These are phyloP conservation scores for Trichocladium antarcticum DNA, from an alignment of 495 filamentous ascomycete genomes.

Conservation along the genomic window DNA sequence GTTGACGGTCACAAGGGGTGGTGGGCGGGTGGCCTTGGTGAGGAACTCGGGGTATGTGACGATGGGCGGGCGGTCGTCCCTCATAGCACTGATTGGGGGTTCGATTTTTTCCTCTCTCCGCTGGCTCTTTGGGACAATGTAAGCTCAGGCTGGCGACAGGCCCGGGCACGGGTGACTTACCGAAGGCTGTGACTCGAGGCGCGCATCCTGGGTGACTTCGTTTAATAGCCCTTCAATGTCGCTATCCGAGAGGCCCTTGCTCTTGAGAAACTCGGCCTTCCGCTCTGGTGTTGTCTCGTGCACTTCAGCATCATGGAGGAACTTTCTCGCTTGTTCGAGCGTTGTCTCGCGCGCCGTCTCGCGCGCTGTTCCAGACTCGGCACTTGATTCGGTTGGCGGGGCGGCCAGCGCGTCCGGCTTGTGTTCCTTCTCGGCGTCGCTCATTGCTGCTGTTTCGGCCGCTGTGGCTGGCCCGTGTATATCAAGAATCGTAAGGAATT, in stretches of 20 bases:
- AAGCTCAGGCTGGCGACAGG: background rate
- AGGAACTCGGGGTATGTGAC: slow-evolving; percentile 97
- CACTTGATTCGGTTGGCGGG: background rate
- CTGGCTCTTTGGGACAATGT: slow-evolving; percentile 12
- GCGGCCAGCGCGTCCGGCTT: slow-evolving; percentile 1
- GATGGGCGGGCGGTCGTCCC: slow-evolving; percentile 62
- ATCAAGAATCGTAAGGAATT: background rate
- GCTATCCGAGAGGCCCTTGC: slow-evolving; percentile 58
- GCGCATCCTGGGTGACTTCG: slow-evolving; percentile 22
- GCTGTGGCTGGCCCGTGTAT: background rate
- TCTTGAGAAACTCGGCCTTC: slow-evolving; percentile 67
- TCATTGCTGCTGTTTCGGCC: background rate
- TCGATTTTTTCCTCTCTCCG: slow-evolving; percentile 5
- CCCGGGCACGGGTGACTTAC: slow-evolving; percentile 15
- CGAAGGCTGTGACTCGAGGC: slow-evolving; percentile 20
- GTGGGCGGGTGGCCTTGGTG: slow-evolving; percentile 46
- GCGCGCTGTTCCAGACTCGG: slow-evolving; percentile 6
- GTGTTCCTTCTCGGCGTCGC: slow-evolving; percentile 7
- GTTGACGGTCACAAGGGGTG: slow-evolving; percentile 64
- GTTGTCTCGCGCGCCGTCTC: slow-evolving; percentile 28
- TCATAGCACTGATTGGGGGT: slow-evolving; percentile 12
- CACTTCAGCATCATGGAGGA: slow-evolving; percentile 72
- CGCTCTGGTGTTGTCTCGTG: slow-evolving; percentile 55
- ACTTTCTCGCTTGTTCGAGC: slow-evolving; percentile 60
- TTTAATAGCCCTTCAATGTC: slow-evolving; percentile 61